phyloP scores from a whole-genome alignment of 352 stramenopile species.

The Pythium brassicae region DNA sequence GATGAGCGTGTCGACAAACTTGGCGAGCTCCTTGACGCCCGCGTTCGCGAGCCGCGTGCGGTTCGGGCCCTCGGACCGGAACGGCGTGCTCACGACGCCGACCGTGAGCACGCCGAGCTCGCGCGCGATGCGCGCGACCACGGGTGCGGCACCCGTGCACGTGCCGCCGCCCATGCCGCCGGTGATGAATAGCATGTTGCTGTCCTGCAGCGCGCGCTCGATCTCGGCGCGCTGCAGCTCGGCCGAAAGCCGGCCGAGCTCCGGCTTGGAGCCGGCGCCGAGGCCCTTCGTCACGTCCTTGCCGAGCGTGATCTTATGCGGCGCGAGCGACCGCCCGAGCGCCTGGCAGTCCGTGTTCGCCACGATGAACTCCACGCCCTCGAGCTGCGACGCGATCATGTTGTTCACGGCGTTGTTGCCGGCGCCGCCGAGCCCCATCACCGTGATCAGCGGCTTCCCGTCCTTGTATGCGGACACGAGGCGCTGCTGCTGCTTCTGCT shows the following conservation, averaged over 20 bases:
- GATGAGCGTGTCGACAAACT: constrained; percentile 95
- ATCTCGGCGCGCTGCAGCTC: constrained; percentile 90
- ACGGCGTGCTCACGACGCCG: constrained; percentile 95
- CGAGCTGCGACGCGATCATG: constrained; percentile 85
- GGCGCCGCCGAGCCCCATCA: constrained; percentile 79
- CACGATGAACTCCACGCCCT: constrained; percentile 94
- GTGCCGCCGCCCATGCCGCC: constrained; percentile 94
- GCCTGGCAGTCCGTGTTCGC: constrained; percentile 95
- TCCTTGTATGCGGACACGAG: constrained; percentile 65
- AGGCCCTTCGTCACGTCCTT: constrained; percentile 84
- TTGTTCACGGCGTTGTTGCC: constrained; percentile 89
- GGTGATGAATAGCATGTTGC: constrained; percentile 97
- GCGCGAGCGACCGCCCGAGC: constrained; percentile 68
- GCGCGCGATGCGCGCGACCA: constrained; percentile 92
- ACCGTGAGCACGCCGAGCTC: constrained; percentile 93
- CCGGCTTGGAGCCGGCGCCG: constrained; percentile 74
- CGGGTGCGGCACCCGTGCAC: constrained; percentile 88
- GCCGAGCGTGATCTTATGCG: constrained; percentile 79
- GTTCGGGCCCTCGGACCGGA: constrained; percentile 94
- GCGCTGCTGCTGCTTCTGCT: constrained; percentile 22
- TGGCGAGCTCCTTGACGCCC: constrained; percentile 89
- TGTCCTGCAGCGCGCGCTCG: constrained; percentile 81
- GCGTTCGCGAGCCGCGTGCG: constrained; percentile 91
- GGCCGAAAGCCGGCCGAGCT: constrained; percentile 76
- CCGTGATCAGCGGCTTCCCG: constrained; percentile 81